phyloP scores from a whole-genome alignment of 140 eudicot genomes.

The Senecio squalidus region DNA sequence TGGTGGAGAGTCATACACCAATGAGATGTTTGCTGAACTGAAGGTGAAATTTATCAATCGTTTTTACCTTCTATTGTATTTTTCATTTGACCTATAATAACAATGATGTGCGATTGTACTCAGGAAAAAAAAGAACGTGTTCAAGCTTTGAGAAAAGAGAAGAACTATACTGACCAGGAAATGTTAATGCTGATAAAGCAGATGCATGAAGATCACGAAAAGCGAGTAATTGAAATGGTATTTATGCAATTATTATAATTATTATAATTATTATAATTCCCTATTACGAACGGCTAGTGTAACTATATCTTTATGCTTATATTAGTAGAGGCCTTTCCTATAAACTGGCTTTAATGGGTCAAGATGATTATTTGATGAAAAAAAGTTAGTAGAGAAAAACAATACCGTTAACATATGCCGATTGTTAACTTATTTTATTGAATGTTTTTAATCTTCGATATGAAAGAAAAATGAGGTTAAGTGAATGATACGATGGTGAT shows the following conservation, averaged over 20 bases:
- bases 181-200: slow-evolving; percentile 2
- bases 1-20: slow-evolving; percentile 54
- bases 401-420: no score
- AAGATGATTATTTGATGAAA: no score
- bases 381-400: no score
- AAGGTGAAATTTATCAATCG: slow-evolving; percentile 26
- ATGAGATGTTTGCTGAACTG: slow-evolving; percentile 47
- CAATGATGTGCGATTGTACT: not conserved
- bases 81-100: not conserved
- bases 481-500: no score
- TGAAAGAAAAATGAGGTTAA: no score
- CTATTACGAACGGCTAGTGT: not conserved
- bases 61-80: not conserved
- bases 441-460: no score
- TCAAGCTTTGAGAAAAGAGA: slow-evolving; percentile 14
- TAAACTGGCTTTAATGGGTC: no score
- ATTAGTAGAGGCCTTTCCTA: no score
- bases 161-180: slow-evolving; percentile 13
- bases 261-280: not conserved
- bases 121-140: slow-evolving; percentile 3
- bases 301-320: not conserved
- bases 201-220: slow-evolving; percentile 11
- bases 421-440: no score
- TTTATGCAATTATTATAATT: not conserved
- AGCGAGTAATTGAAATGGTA: slow-evolving; percentile 15